A percentile compares a stretch with the other conserved stretches of the same genome.
These are phyloP conservation scores for Polychaeton citri DNA, from an alignment of 2,329 filamentous ascomycete genomes.

Conservation along the genomic window DNA sequence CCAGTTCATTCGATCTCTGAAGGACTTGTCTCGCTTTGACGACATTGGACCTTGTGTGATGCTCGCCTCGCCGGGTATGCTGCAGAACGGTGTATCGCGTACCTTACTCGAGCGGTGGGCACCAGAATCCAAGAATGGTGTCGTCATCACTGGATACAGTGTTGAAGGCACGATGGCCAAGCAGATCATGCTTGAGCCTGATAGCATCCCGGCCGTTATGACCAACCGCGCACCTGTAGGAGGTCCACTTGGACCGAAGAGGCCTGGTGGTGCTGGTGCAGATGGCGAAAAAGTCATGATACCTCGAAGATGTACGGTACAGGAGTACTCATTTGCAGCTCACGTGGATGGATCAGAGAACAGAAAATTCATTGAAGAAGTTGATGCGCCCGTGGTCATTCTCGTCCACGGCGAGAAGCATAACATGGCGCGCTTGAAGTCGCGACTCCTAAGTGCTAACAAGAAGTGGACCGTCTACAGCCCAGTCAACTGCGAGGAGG, in stretches of 20 bases:
- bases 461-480: conserved; percentile 84
- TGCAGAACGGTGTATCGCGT: conserved; percentile 89
- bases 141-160: conserved; percentile 96
- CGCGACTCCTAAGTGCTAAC: conserved; percentile 85
- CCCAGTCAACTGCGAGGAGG: conserved; percentile 86
- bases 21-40: conserved; percentile 88
- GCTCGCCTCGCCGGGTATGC: conserved; percentile 94
- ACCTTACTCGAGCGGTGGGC: conserved; percentile 92
- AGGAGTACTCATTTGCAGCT: conserved; percentile 90
- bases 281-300: conserved; percentile 77
- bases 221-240: conserved; percentile 28
- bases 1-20: conserved; percentile 80
- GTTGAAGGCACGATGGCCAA: conserved; percentile 98
- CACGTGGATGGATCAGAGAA: conserved; percentile 96
- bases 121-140: conserved; percentile 91
- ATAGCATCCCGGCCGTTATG: conserved; percentile 91
- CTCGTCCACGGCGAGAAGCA: conserved; percentile 94
- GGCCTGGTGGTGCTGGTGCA: conserved; percentile 35
- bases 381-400: conserved; percentile 84
- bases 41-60: conserved; percentile 93
- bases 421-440: conserved; percentile 96
- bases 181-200: conserved; percentile 85
- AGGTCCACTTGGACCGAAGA: conserved; percentile 15
- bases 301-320: conserved; percentile 78
- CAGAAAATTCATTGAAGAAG: conserved; percentile 90